Evolutionary conservation across 2,329 filamentous ascomycete genomes (phyloP).

Genomic region (Rutstroemia sp.): DNA sequence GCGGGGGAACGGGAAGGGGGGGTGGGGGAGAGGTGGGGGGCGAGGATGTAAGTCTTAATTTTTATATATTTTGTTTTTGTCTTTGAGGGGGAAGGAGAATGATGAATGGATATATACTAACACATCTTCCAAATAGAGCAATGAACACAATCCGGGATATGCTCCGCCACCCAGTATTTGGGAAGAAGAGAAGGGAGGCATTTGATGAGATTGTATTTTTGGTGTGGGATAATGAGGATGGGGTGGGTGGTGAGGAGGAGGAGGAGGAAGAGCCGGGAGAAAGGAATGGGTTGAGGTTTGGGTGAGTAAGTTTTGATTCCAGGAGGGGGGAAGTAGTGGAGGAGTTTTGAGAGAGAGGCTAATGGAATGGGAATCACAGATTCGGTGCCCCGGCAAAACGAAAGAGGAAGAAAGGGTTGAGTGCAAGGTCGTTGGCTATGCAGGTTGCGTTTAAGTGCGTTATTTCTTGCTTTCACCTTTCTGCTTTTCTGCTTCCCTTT

Average conservation of each 20-base stretch:
- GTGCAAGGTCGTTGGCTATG: too few species aligned
- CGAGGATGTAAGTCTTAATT: not conserved
- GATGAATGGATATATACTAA: not conserved
- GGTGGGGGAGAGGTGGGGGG: not conserved
- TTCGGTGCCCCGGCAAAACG: too few species aligned
- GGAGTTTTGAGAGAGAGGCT: too few species aligned
- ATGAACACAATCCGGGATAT: not conserved
- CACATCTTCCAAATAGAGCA: not conserved
- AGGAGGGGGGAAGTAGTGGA: too few species aligned
- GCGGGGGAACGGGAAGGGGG: not conserved
- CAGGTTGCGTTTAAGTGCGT: too few species aligned
- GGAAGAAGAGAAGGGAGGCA: not conserved
- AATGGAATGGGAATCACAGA: too few species aligned
- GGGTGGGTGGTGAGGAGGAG: not conserved
- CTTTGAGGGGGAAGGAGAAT: not conserved
- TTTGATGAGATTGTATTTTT: not conserved
- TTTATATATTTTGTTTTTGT: not conserved
- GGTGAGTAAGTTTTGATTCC: too few species aligned
- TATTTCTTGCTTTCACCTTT: too few species aligned
- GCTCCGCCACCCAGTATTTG: not conserved
- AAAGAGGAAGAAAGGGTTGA: too few species aligned
- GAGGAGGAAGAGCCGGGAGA: not conserved
- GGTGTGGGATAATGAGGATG: not conserved
- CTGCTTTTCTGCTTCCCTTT: too few species aligned
- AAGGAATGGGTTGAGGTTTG: not conserved